These are phyloP conservation scores for Alisma plantagoaquatica DNA, from an alignment of 106 monocot genomes.

Conservation along the genomic window DNA sequence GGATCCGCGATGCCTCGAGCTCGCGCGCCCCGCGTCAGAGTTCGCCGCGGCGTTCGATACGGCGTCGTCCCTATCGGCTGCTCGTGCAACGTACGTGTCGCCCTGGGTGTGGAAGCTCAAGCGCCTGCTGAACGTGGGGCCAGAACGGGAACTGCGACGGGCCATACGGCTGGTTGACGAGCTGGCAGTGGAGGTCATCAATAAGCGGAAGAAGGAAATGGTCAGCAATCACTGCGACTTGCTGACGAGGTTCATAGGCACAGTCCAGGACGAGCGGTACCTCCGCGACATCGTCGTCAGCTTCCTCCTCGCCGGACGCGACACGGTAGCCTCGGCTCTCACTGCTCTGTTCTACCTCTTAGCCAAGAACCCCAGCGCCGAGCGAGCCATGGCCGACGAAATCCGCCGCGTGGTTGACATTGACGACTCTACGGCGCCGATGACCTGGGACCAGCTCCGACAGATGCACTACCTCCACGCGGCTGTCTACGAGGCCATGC, in stretches of 20 bases:
- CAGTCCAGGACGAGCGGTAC: constrained; percentile 9
- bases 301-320: constrained; percentile 24
- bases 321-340: constrained; percentile 14
- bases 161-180: constrained; percentile 6
- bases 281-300: constrained; percentile 22
- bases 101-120: constrained; percentile 24
- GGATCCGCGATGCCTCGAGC: constrained; percentile 25
- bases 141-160: constrained; percentile 15
- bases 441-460: constrained; percentile 5
- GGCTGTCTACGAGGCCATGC: constrained; percentile 16
- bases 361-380: constrained; percentile 11
- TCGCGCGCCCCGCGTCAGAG: constrained; percentile 17
- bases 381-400: constrained; percentile 9
- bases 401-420: too few relatives aligned
- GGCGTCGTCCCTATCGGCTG: constrained; percentile 20
- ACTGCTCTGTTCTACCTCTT: constrained; percentile 22
- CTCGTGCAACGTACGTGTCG: constrained; percentile 3
- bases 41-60: constrained; percentile 25
- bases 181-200: constrained; percentile 20
- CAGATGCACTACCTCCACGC: constrained; percentile 17
- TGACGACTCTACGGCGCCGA: too few relatives aligned
- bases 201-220: constrained; percentile 4
- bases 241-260: constrained; percentile 12
- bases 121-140: constrained; percentile 11
- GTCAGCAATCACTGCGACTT: constrained; percentile 5